Base-by-base conservation (phyloP, 345 rosid genomes). In the Kernera saxatilis region DNA sequence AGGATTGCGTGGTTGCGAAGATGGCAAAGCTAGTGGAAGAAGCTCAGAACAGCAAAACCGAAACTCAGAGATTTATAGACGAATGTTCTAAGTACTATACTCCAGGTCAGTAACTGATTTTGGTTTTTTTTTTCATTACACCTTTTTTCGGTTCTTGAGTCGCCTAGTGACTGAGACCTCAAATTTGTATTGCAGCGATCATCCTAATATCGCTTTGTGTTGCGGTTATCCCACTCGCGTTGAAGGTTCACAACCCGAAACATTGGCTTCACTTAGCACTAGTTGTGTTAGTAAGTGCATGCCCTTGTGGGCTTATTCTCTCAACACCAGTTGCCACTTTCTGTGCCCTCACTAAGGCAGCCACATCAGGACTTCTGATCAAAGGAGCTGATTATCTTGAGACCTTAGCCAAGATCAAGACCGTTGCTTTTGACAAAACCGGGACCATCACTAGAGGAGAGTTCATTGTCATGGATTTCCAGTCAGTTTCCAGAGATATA, bases 11-110 rank as follows among this genome's bases (percentile, higher is more conserved):
- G 25, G 96, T 94, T 52, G 92, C 98, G 1, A 88, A 87, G 79
- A 84, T 94, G 98, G 81, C 87, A 30, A 88, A 84, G 76, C 93
- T 94, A 1, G 99, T 94, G 13, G 99, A 94, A 83, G 97, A 91
- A 76, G 97, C 99, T 68, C 98, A 94, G 46, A 94, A 82, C 77
- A 80, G 85, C 82, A 88, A 87, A 82, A 78, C 97, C 2, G 84
- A 51, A 67, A 84, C 91, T 14, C 96, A 91, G 69, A 88, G 87
- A 75, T 77, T 88, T 18, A 81, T 91, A 3, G 99, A 94, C 76
- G 74, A 77, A 76, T 86, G 84, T 68, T 86, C 93, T 5, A 73
- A 81, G 86, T 89, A 82, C 64, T 94, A 94, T 69, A 94, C 92
- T 30, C 99, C 99, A 79, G 92, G 98, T 93, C 22, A 21, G 57